phyloP scores from a whole-genome alignment of 306 rosid genomes.

The Acmispon strigosus region DNA sequence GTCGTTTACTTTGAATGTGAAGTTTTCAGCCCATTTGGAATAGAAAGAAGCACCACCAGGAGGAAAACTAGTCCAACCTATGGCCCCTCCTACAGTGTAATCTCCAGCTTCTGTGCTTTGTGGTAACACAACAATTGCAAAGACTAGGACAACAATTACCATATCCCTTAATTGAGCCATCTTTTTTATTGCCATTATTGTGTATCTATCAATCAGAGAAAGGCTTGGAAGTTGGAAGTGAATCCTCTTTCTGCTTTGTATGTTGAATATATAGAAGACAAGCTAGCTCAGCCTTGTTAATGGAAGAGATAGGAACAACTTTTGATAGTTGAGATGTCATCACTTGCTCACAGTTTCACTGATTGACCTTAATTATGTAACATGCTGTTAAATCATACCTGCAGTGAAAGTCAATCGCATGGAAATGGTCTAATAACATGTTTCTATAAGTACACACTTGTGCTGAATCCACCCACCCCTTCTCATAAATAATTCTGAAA shows the following conservation, averaged over 20 bases:
- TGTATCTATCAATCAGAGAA: background rate
- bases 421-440: slow-evolving; percentile 10
- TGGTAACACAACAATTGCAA: background rate
- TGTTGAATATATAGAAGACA: slow-evolving; percentile 1
- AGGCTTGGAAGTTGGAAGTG: too few species aligned
- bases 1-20: slow-evolving; percentile 25
- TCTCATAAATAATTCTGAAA: background rate
- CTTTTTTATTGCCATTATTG: background rate
- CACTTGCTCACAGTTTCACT: background rate
- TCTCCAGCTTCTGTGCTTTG: slow-evolving; percentile 16
- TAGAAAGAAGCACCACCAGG: slow-evolving; percentile 26
- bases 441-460: background rate
- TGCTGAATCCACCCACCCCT: background rate
- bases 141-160: background rate
- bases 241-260: background rate
- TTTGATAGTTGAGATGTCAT: background rate
- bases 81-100: slow-evolving; percentile 27
- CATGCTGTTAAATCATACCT: background rate
- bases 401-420: too few species aligned
- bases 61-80: slow-evolving; percentile 43
- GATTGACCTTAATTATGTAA: background rate
- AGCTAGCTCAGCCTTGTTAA: background rate
- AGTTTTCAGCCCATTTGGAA: slow-evolving; percentile 31
- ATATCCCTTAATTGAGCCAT: slow-evolving; percentile 21
- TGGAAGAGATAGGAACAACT: background rate